Evolutionary conservation across 2,329 filamentous ascomycete genomes (phyloP).

Genomic region (Colletotrichum costaricense): DNA sequence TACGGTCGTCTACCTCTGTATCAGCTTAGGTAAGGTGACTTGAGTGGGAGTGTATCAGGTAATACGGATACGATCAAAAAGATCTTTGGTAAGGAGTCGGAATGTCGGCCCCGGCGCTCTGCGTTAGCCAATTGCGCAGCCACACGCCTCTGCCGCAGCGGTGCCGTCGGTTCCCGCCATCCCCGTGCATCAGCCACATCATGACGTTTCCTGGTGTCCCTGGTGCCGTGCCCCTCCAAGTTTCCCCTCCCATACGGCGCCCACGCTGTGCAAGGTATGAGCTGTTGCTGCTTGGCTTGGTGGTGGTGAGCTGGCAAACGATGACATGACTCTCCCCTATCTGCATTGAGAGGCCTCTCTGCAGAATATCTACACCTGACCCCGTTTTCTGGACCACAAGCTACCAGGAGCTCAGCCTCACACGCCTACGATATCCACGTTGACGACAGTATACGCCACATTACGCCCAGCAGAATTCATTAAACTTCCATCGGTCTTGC

Average conservation of each 20-base stretch:
- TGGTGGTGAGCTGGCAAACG: conserved; percentile 15
- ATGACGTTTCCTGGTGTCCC: conserved; percentile 15
- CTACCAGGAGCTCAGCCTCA: conserved; percentile 16
- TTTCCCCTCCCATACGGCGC: conserved; percentile 9
- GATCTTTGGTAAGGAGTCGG: not conserved
- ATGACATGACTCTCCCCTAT: not conserved
- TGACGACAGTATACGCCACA: conserved; percentile 31
- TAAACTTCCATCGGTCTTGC: conserved; percentile 5
- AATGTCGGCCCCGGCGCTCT: too few relatives aligned
- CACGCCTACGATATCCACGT: conserved; percentile 13
- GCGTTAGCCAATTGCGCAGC: not conserved
- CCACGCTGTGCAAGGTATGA: not conserved
- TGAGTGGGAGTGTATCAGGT: not conserved
- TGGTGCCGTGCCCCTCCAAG: conserved; percentile 15
- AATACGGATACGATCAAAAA: not conserved
- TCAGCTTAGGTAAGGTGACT: not conserved
- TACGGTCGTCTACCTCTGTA: too few relatives aligned
- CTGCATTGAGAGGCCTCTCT: conserved; percentile 15
- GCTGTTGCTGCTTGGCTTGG: not conserved
- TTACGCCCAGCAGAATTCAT: not conserved
- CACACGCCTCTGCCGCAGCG: not conserved
- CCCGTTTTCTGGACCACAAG: not conserved
- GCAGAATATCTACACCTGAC: not conserved
- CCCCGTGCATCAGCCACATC: conserved; percentile 17
- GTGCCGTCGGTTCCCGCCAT: not conserved